Conservation (phyloP, 805 yeast genomes). For the Suhomyces sp. region DNA sequence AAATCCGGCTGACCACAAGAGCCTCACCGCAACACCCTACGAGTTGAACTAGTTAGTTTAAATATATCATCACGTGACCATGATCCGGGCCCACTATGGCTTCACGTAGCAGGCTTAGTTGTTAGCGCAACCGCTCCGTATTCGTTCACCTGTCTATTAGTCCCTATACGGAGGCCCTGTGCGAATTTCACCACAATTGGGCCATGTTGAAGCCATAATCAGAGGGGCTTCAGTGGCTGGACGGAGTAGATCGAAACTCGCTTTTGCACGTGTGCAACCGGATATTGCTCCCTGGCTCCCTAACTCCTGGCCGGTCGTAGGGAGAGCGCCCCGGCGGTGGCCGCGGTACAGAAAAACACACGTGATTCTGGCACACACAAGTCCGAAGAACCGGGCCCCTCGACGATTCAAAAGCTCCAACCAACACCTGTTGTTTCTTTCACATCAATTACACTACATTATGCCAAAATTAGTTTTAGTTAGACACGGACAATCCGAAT, state of each 20-base stretch:
- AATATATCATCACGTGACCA: background rate
- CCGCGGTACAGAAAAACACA: background rate
- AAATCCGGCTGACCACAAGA: conserved; percentile 82
- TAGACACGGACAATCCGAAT: conserved; percentile 99
- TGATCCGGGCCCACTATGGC: background rate
- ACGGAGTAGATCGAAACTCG: background rate
- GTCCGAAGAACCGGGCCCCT: conserved; percentile 11
- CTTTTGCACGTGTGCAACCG: background rate
- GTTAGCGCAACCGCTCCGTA: background rate
- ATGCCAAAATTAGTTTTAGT: conserved; percentile 70
- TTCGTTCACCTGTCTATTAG: background rate
- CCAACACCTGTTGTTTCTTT: background rate
- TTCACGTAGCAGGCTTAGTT: background rate
- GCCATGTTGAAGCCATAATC: background rate
- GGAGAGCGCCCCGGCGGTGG: background rate
- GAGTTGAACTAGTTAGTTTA: background rate
- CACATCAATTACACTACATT: background rate
- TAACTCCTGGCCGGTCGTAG: background rate
- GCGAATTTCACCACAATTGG: background rate
- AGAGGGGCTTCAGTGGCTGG: background rate
- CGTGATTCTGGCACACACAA: conserved; percentile 6
- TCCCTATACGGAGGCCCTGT: background rate
- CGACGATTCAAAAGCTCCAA: background rate
- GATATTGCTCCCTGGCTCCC: background rate
- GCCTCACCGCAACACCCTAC: conserved; percentile 11